Percentiles rank a stretch among this genome's conserved stretches.
phyloP scores from a whole-genome alignment of 257 asterid genomes.

The Petunia secreta region DNA sequence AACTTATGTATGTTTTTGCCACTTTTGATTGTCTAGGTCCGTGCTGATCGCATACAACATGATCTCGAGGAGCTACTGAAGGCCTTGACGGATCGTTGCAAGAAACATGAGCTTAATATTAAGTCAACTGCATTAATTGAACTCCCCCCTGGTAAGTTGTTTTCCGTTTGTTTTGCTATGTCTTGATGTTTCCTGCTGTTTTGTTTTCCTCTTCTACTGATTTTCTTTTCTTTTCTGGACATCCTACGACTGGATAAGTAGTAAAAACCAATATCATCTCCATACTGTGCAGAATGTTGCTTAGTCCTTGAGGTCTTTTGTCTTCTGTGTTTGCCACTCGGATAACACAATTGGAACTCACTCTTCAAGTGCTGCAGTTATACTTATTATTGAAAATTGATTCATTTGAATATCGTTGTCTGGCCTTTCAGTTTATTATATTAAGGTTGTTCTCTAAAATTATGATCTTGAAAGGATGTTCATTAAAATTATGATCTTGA shows the following conservation, averaged over 20 bases:
- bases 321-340: constrained; percentile 14
- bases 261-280: constrained; percentile 14
- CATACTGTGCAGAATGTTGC: constrained; percentile 11
- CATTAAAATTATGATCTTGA: neutral
- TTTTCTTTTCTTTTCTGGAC: constrained; percentile 8
- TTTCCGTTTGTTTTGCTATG: constrained; percentile 20
- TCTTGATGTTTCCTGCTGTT: constrained; percentile 33
- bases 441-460: constrained; percentile 5
- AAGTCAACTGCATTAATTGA: constrained; percentile 83
- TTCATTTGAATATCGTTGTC: neutral
- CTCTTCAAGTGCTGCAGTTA: constrained; percentile 15
- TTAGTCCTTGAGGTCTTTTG: neutral
- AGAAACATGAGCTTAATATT: constrained; percentile 69
- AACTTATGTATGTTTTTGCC: constrained; percentile 23
- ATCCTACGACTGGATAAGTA: neutral
- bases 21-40: constrained; percentile 63
- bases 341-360: constrained; percentile 15
- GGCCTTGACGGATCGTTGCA: constrained; percentile 84
- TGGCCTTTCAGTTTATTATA: neutral
- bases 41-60: constrained; percentile 98
- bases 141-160: constrained; percentile 77
- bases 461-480: neutral
- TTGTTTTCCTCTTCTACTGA: constrained; percentile 23
- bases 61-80: constrained; percentile 92
- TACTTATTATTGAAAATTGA: constrained; percentile 22